Base-by-base conservation (phyloP, 2,329 filamentous ascomycete species). In the Didymella arachidicola region DNA sequence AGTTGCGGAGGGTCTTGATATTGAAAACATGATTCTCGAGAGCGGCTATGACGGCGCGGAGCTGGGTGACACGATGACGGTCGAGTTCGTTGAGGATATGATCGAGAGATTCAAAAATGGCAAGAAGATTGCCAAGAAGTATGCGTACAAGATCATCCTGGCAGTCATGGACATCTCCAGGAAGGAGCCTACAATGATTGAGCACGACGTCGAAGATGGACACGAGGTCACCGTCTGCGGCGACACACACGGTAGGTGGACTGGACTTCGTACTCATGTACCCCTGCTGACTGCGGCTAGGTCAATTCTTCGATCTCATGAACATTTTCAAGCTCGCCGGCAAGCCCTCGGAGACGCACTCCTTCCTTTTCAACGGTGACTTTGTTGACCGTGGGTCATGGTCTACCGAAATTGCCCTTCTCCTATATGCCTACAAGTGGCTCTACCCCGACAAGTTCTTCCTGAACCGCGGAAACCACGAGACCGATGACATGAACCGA, bases 401-500 rank as follows among this genome's bases (percentile, higher is more conserved):
- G 95, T 98, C 94, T 7, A 93, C 89, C n/a, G 95, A 99, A 77
- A 96, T 99, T 68, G 94, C 93, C 11, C 84, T 99, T 45, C 83
- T 97, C 11, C 83, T 99, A 19, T 99, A 97, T 78, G 91, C 94
- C 43, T 96, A 97, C 84, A 99, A 99, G 82, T 97, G 92, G 94
- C 79, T 98, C 70, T 88, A 91, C 53, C 95, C 95, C 7, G 86
- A 87, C 42, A 87, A 84, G 53, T 94, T 99, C 84, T 98, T 96
- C 86, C 82, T 99, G 64, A 99, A 99, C 83, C 88, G 95, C 62
- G 95, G 95, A 68, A 99, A 99, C 79, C 95, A 99, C 80, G 95
- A 99, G 81, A 98, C 95, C 47, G 94, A 98, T 76, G 94, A 97
- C 79, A 99, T 99, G 95, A 99, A 99, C 83, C 88, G 92, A 66